Conservation (phyloP, 352 stramenopile species). For the Globisporangium takayamanum region DNA sequence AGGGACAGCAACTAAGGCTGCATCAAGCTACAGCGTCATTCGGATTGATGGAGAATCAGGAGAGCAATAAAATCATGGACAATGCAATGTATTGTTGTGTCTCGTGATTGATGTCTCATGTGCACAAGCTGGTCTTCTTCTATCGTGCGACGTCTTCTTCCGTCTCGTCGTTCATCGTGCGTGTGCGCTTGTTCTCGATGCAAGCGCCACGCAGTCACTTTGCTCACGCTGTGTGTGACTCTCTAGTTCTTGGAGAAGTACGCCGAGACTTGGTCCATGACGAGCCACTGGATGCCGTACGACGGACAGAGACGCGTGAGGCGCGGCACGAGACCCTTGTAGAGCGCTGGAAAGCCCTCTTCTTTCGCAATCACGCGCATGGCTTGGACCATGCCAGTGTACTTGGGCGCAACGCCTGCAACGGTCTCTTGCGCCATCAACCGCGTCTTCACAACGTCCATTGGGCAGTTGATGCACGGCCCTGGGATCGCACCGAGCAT, state of each 20-base stretch:
- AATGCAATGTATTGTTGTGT: too few species aligned
- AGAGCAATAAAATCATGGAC: too few species aligned
- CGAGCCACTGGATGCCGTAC: conserved; percentile 85
- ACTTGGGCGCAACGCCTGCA: conserved; percentile 88
- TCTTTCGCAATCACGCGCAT: conserved; percentile 91
- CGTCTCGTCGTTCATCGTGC: too few species aligned
- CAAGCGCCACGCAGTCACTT: not conserved
- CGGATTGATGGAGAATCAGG: too few species aligned
- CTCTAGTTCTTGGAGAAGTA: conserved; percentile 52
- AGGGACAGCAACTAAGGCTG: too few species aligned
- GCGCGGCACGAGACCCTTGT: conserved; percentile 96
- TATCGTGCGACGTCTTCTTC: too few species aligned
- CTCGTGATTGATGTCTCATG: too few species aligned
- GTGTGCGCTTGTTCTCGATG: too few species aligned
- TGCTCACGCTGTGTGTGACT: not conserved
- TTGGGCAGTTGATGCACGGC: conserved; percentile 85
- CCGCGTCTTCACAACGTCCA: conserved; percentile 97
- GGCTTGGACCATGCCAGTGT: conserved; percentile 90
- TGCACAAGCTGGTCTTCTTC: too few species aligned
- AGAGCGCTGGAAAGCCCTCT: conserved; percentile 92
- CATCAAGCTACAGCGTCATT: too few species aligned
- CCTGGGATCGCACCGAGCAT: conserved; percentile 83
- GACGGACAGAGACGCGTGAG: conserved; percentile 88
- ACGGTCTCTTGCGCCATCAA: conserved; percentile 89
- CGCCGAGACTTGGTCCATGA: conserved; percentile 79